These are phyloP conservation scores for Powellomyces hirtus DNA, from an alignment of 192 early-diverging fungal species.

Conservation along the genomic window DNA sequence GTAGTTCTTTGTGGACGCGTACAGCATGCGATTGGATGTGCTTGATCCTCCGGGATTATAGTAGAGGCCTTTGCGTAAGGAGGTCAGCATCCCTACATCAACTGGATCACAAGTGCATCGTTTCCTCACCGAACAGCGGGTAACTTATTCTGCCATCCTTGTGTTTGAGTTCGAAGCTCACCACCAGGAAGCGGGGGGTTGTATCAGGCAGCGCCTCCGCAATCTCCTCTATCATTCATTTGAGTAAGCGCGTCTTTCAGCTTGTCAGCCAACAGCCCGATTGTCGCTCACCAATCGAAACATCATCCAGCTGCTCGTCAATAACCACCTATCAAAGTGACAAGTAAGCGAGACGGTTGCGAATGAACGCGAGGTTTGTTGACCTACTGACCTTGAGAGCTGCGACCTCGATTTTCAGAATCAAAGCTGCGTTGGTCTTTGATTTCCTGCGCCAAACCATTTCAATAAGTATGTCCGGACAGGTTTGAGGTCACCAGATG, in stretches of 20 bases:
- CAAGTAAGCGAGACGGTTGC: too few species aligned
- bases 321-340: conserved; percentile 19
- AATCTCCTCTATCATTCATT: conserved; percentile 21
- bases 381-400: conserved; percentile 25
- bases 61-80: conserved; percentile 38
- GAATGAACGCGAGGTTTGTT: too few species aligned
- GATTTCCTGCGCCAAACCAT: conserved; percentile 23
- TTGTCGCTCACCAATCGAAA: too few species aligned
- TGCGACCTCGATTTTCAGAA: conserved; percentile 35
- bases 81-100: too few species aligned
- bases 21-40: conserved; percentile 39
- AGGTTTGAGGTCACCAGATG: background rate
- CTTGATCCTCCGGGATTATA: conserved; percentile 29
- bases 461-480: background rate
- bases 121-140: conserved; percentile 66
- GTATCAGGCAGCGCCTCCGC: conserved; percentile 39
- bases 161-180: conserved; percentile 37
- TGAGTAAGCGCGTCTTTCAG: background rate
- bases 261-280: background rate
- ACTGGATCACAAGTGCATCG: conserved; percentile 37
- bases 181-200: conserved; percentile 40
- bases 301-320: conserved; percentile 1
- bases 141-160: conserved; percentile 67
- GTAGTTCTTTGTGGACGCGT: conserved; percentile 24
- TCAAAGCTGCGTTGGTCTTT: conserved; percentile 32